These are phyloP conservation scores for Cytospora leucostoma DNA, from an alignment of 2,329 filamentous ascomycete genomes.

Conservation along the genomic window DNA sequence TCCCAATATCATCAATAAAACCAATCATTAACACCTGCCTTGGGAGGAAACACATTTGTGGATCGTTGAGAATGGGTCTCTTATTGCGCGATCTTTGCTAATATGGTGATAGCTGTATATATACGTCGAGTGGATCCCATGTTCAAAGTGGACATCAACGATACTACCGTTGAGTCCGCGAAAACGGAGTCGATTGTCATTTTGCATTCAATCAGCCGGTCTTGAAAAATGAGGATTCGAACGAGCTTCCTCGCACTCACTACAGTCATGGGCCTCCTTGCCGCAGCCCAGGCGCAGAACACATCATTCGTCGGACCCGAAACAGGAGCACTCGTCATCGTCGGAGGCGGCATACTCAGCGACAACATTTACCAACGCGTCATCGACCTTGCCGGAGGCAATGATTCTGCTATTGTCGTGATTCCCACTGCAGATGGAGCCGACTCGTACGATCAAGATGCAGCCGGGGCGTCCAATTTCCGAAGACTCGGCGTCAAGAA, in stretches of 20 bases:
- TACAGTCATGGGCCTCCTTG: constrained; percentile 14
- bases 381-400: constrained; percentile 35
- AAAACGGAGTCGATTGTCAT: background rate
- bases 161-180: background rate
- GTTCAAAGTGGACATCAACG: background rate
- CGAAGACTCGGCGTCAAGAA: constrained; percentile 34
- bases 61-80: background rate
- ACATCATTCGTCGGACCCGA: constrained; percentile 32
- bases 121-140: too few species aligned
- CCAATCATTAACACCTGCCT: constrained; percentile 1
- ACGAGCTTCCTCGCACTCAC: background rate
- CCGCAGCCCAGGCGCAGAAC: constrained; percentile 2
- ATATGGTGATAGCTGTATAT: constrained; percentile 1
- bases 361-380: constrained; percentile 37
- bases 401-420: constrained; percentile 33
- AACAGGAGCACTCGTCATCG: constrained; percentile 36
- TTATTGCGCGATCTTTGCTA: constrained; percentile 11
- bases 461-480: constrained; percentile 33
- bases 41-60: background rate
- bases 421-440: constrained; percentile 37
- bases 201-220: background rate
- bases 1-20: too few species aligned
- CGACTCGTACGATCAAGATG: constrained; percentile 34
- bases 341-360: constrained; percentile 36
- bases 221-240: constrained; percentile 6